These are phyloP conservation scores for Zygosaccharomyces pseudobailii DNA, from an alignment of 1,139 yeast genomes.

Conservation along the genomic window DNA sequence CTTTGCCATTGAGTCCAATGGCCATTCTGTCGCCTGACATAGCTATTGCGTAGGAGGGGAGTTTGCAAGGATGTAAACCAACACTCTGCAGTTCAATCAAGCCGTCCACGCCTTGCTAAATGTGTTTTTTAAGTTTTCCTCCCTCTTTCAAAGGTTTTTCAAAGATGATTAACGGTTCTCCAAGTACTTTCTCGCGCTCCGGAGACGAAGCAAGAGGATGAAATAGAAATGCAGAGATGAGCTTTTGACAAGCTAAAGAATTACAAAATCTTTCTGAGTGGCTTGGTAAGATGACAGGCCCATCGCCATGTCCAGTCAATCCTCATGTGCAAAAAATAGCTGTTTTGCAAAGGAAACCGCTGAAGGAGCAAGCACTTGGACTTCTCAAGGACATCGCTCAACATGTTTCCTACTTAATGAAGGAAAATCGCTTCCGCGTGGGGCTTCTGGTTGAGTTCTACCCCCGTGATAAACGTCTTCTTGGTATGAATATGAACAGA, in stretches of 20 bases:
- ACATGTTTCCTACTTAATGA: slow-evolving; percentile 70
- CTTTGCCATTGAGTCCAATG: slow-evolving; percentile 1
- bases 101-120: background rate
- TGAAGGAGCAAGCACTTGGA: slow-evolving; percentile 52
- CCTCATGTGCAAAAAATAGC: slow-evolving; percentile 43
- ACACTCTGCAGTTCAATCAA: background rate
- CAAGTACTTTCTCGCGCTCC: background rate
- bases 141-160: background rate
- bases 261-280: background rate
- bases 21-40: slow-evolving; percentile 8
- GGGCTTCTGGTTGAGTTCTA: slow-evolving; percentile 73
- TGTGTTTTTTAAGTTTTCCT: background rate
- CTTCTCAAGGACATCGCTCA: slow-evolving; percentile 58
- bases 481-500: slow-evolving; percentile 84
- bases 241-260: background rate
- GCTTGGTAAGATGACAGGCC: background rate
- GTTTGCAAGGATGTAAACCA: background rate
- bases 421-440: slow-evolving; percentile 60
- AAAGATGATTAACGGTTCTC: background rate
- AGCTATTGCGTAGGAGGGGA: background rate
- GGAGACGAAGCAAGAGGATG: background rate
- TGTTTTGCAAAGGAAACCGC: slow-evolving; percentile 49
- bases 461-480: slow-evolving; percentile 61
- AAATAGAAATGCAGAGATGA: background rate
- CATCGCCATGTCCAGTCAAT: slow-evolving; percentile 15